A percentile compares a stretch with the other conserved stretches of the same genome.
Conservation (phyloP, 2,329 filamentous ascomycete genomes). For the Blastomyces silverae region DNA sequence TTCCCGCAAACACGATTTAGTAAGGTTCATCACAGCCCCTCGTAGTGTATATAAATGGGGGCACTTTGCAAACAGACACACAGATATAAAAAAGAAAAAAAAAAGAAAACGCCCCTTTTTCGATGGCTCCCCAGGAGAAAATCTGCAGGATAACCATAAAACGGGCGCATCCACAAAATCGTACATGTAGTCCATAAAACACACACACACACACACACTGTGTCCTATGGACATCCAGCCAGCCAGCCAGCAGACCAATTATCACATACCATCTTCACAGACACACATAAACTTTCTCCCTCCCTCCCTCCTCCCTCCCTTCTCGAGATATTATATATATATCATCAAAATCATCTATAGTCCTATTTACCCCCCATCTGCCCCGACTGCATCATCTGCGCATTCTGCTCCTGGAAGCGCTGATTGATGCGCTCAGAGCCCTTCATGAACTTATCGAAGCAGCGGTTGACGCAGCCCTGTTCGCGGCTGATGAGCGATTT, state of each 20-base stretch:
- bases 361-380: slow-evolving; percentile 43
- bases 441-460: slow-evolving; percentile 94
- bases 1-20: neutral
- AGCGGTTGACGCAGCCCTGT: slow-evolving; percentile 85
- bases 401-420: slow-evolving; percentile 74
- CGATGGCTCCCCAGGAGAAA: neutral
- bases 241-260: neutral
- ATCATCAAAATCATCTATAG: neutral
- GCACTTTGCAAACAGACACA: neutral
- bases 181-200: neutral
- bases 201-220: neutral
- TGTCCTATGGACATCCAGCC: neutral
- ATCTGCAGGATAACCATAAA: neutral
- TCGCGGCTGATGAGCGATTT: slow-evolving; percentile 86
- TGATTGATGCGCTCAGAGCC: slow-evolving; percentile 83
- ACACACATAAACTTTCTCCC: neutral
- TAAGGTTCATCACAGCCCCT: neutral
- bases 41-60: neutral
- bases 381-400: slow-evolving; percentile 58
- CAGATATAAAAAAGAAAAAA: neutral
- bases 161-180: neutral
- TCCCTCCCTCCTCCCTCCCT: neutral
- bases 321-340: neutral
- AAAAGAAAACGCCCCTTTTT: neutral
- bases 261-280: neutral